Evolutionary conservation across 257 asterid genomes (phyloP), one percentile per base, ranked within the genome.

Genomic region (Voacanga thouarsii): DNA sequence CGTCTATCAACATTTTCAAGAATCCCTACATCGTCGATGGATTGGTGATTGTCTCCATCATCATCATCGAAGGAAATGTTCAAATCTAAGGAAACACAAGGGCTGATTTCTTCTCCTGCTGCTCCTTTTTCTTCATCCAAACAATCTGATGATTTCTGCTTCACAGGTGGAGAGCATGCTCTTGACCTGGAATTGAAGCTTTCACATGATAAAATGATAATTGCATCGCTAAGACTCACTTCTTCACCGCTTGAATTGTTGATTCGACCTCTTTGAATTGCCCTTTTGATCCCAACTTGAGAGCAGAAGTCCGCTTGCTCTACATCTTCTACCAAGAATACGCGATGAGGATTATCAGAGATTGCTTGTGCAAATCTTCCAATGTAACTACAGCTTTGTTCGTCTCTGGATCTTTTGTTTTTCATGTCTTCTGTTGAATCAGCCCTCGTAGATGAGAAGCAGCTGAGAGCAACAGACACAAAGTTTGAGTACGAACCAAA

Each of bases 401-500:
- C 97, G 53, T 91, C 89, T 72, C 94, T 85, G 66, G 86, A 80
- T 64, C 97, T 80, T 80, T 93, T 89, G 63, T 77, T 86, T 68
- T 91, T 74, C 16, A 74, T 82, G 12, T 80, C 86, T 0, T 83
- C 88, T 3, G 80, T 51, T 55, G 82, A 71, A 68, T 79, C 84
- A 45, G 74, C 24, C 77, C 61, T 74, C 26, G 81, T 80, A 23
- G 85, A 71, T 0, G 85, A 77, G 72, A 91, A 90, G 66, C 72
- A 79, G 85, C 95, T 91, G 16, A 85, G 18, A 0, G 89, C 76
- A 23, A 94, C 70, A 6, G 91, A 73, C 0, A 83, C 70, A 53
- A 89, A 84, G 53, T 80, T 83, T 2, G 93, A 86, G 57, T 86
- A 75, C 16, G 95, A 88, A 21, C 98, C 97, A 74, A 94, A 94